Evolutionary conservation across 2,329 filamentous ascomycete genomes (phyloP).

Genomic region (Sclerotinia minor): DNA sequence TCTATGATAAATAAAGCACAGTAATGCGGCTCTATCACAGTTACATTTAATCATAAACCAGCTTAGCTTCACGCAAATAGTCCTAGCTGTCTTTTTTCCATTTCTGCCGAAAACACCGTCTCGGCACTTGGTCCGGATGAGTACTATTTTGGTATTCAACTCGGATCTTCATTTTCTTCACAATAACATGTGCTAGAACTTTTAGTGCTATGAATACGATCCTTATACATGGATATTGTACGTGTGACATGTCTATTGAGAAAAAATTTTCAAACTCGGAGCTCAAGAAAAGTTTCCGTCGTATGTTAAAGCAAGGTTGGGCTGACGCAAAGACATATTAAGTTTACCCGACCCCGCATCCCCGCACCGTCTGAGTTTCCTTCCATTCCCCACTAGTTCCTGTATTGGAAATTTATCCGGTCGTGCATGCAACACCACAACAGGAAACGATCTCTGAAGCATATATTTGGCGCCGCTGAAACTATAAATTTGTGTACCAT

Average conservation of each 20-base stretch:
- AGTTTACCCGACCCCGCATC: neutral
- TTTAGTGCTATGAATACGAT: neutral
- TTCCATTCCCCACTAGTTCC: neutral
- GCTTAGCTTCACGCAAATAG: neutral
- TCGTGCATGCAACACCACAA: neutral
- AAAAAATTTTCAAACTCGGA: neutral
- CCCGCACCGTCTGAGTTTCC: neutral
- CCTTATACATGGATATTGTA: neutral
- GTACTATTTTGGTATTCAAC: neutral
- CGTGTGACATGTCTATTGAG: no score
- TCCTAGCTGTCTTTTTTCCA: neutral
- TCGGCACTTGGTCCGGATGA: slow-evolving; percentile 3
- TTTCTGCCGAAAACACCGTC: slow-evolving; percentile 1
- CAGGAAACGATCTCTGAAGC: neutral
- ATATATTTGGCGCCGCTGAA: neutral
- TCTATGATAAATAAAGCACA: no score
- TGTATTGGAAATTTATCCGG: neutral
- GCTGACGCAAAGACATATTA: neutral
- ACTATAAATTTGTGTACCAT: neutral
- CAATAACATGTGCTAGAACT: neutral
- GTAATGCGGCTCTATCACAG: no score
- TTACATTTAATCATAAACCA: neutral
- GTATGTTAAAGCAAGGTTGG: neutral
- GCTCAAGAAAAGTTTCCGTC: neutral
- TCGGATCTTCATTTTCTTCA: neutral